Evolutionary conservation across 129 eudicot genomes (phyloP), one percentile per base, ranked within the genome.

Genomic region (Helianthus tuberosus): DNA sequence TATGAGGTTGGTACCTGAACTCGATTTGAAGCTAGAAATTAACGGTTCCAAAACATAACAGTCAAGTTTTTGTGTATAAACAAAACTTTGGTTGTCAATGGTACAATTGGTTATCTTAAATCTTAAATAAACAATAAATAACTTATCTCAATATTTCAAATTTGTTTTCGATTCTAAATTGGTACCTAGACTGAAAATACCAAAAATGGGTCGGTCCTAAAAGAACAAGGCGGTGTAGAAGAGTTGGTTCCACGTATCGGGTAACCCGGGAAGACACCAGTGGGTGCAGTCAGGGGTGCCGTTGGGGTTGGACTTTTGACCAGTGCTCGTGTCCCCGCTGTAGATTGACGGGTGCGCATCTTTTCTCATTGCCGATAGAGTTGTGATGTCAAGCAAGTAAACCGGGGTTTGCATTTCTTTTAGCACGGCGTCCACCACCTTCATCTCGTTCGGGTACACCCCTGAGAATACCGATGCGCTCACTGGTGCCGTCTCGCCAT

Each of bases 181-280:
- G 69, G 60, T 17, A 47, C 50, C 49, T 71, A 20, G 8, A 43
- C 77, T 62, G 13, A 70, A 74, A 74, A 62, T 63, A 32, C 66
- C 55, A 39, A 8, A 61, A 62, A 74, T 52, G 65, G 66, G 11
- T 15, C 38, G 9, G 49, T 20, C 39, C 63, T 68, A 92, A 82
- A 20, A 89, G 79, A 92, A 85, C 78, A 92, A 64, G 5, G 80
- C 90, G 10, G 94, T 84, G 54, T 92, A 89, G 50, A 92, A 87
- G 9, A 92, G 91, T 72, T 92, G 98, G 84, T 92, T 92, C 98
- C 98, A 92, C 35, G 98, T 92, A 68, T 92, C 98, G 44, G 98
- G 98, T 77, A 92, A 72, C 47, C 98, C 98, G 11, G 98, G 98
- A 25, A 92, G 96, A 73, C 98, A 92, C 96, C 98, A 92, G 68